Base-by-base conservation (phyloP, 345 rosid species). In the Aegle marmelos region DNA sequence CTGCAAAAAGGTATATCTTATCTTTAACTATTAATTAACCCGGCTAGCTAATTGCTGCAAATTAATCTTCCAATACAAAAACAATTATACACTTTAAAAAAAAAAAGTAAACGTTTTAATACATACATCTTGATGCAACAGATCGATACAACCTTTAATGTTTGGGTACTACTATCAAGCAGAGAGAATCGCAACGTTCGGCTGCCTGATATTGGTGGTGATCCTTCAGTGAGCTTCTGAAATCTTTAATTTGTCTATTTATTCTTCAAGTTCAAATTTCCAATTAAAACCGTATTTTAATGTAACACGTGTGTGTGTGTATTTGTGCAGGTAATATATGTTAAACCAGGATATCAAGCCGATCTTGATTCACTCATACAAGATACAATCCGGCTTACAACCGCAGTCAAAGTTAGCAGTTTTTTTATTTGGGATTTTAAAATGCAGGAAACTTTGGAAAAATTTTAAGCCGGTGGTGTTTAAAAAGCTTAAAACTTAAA, bases 311-410 rank as follows among this genome's bases (percentile, higher is more conserved):
- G 50, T 45, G 17, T 45, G 3, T 45, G 2, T 45, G 0, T 39
- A 45, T 45, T 11, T 67, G 11, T 64, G 85, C 88, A 94, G 98
- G 98, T 93, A 27, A 93, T 95, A 41, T 95, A 93, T 75, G 97
- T 95, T 82, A 95, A 81, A 79, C 94, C 97, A 19, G 94, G 98
- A 61, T 66, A 77, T 58, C 92, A 90, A 90, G 98, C 93, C 67
- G 81, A 90, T 53, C 91, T 91, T 69, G 98, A 95, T 83, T 86
- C 97, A 31, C 86, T 95, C 39, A 73, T 95, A 72, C 89, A 86
- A 59, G 98, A 95, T 68, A 89, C 97, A 16, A 82, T 95, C 82
- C 84, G 93, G 63, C 92, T 95, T 53, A 79, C 87, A 25, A 79
- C 83, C 45, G 79, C 88, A 0, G 85, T 81, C 63, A 82, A 88